Percentiles rank a stretch among this genome's conserved stretches.
These are phyloP conservation scores for Microthlaspi erraticum DNA, from an alignment of 345 rosid genomes.

Conservation along the genomic window DNA sequence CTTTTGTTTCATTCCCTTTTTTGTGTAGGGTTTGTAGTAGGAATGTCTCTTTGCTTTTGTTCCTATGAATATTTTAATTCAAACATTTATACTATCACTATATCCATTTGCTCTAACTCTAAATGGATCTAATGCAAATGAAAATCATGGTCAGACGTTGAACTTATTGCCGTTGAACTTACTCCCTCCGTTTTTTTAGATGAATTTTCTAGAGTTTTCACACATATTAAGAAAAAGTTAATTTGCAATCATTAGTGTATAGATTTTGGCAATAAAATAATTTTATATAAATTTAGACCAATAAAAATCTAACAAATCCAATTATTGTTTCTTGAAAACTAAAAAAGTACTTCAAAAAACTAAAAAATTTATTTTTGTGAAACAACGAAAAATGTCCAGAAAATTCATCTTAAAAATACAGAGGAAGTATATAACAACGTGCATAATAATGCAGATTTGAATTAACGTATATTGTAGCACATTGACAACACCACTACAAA, in stretches of 20 bases:
- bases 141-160: background rate
- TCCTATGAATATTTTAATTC: slow-evolving; percentile 23
- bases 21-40: slow-evolving; percentile 45
- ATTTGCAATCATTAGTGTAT: no score
- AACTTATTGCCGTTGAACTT: background rate
- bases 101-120: background rate
- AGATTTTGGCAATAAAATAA: no score
- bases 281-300: no score
- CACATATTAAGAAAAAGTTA: no score
- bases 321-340: no score
- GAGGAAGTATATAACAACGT: background rate
- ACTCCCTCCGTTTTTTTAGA: no score
- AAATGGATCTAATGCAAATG: slow-evolving; percentile 3
- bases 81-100: background rate
- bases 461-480: background rate
- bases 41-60: slow-evolving; percentile 50
- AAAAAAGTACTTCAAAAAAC: no score
- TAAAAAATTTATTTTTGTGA: no score
- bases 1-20: slow-evolving; percentile 46
- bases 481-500: background rate
- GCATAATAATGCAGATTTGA: background rate
- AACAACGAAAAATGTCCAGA: no score
- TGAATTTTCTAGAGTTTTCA: no score
- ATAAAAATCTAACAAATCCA: no score
- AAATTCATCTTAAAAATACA: no score